Percentiles rank a stretch among this genome's conserved stretches.
Conservation (phyloP, 2,329 filamentous ascomycete genomes). For the Clarireedia homoeocarpa region DNA sequence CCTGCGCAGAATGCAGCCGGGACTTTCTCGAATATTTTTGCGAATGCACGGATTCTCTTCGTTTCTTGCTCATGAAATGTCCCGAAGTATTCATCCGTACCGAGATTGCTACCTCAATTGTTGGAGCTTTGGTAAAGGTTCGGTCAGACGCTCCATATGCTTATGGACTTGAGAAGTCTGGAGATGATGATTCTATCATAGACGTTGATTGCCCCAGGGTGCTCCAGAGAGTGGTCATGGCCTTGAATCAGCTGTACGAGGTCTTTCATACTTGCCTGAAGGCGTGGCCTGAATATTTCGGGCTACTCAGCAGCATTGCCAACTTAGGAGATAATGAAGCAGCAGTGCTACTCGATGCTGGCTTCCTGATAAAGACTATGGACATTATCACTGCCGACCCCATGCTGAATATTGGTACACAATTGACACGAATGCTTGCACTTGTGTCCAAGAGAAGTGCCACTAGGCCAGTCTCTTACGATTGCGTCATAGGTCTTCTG, state of each 20-base stretch:
- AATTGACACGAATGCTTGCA: slow-evolving; percentile 48
- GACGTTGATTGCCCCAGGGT: slow-evolving; percentile 28
- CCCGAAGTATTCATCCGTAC: slow-evolving; percentile 48
- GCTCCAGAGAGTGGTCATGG: slow-evolving; percentile 29
- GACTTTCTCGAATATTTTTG: slow-evolving; percentile 55
- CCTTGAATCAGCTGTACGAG: slow-evolving; percentile 52
- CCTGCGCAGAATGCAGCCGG: slow-evolving; percentile 47
- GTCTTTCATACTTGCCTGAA: slow-evolving; percentile 53
- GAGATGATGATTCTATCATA: slow-evolving; percentile 16
- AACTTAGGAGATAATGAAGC: slow-evolving; percentile 52
- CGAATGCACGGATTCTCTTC: slow-evolving; percentile 47
- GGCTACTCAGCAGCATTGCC: slow-evolving; percentile 59
- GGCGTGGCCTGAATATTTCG: slow-evolving; percentile 72
- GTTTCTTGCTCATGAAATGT: slow-evolving; percentile 57
- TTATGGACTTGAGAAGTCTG: slow-evolving; percentile 34
- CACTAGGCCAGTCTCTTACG: slow-evolving; percentile 46
- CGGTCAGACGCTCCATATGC: slow-evolving; percentile 38
- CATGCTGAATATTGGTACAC: slow-evolving; percentile 25
- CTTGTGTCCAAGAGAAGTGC: slow-evolving; percentile 43
- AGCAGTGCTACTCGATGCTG: slow-evolving; percentile 48
- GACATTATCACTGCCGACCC: slow-evolving; percentile 28
- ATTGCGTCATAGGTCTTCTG: slow-evolving; percentile 43
- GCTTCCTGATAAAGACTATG: slow-evolving; percentile 46
- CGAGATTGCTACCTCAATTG: slow-evolving; percentile 43
- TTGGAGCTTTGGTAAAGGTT: slow-evolving; percentile 45